Conservation (phyloP, 495 filamentous ascomycete species). For the Lentithecium fluviatile region DNA sequence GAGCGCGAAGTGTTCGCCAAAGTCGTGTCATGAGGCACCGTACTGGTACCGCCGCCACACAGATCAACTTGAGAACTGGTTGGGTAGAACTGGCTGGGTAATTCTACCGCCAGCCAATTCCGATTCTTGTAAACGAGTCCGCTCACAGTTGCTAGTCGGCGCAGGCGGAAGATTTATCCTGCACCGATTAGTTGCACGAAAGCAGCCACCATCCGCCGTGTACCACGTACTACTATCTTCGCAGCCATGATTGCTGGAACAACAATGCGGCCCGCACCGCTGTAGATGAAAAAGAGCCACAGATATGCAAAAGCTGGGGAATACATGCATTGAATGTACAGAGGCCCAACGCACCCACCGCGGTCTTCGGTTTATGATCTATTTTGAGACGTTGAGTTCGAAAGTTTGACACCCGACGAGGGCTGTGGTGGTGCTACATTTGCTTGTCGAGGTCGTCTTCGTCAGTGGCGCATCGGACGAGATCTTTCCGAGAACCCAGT, state of each 20-base stretch:
- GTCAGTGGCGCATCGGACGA: no score
- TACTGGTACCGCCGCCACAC: conserved; percentile 9
- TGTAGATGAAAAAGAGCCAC: background rate
- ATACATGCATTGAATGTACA: background rate
- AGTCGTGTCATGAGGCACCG: conserved; percentile 7
- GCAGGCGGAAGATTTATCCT: background rate
- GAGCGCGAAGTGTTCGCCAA: background rate
- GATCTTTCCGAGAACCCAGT: no score
- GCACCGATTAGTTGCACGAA: background rate
- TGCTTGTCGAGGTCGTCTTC: no score
- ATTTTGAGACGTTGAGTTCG: no score
- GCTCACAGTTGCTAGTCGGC: background rate
- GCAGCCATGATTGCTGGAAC: conserved; percentile 10
- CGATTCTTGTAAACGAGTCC: conserved; percentile 7
- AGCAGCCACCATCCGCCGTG: background rate
- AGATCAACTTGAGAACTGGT: background rate
- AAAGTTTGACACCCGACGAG: no score
- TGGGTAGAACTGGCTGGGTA: conserved; percentile 6
- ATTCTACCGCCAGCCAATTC: background rate
- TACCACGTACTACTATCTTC: background rate
- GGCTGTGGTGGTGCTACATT: no score
- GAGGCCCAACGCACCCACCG: background rate
- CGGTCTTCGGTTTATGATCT: no score
- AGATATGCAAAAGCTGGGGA: background rate
- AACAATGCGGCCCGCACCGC: background rate